phyloP scores from a whole-genome alignment of 108 stramenopile species.

The Chaetoceros muelleri region DNA sequence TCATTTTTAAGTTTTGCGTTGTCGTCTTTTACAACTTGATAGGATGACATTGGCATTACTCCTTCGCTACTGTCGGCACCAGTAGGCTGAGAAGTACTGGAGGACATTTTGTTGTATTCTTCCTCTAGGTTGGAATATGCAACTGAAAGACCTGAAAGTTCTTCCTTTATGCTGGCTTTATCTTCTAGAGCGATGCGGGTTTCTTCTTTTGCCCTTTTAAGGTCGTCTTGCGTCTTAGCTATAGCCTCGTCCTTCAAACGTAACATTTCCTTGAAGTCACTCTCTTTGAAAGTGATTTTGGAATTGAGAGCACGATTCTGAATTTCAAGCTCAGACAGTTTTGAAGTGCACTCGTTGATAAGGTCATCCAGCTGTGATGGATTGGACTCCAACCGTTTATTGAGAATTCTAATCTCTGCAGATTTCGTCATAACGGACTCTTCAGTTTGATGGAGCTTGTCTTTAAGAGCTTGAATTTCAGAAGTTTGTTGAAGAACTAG shows the following conservation, averaged over 20 bases:
- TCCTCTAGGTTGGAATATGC: conserved; percentile 62
- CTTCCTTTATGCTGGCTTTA: conserved; percentile 38
- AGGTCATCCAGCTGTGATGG: conserved; percentile 55
- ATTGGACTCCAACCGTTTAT: conserved; percentile 48
- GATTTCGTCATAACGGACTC: conserved; percentile 18
- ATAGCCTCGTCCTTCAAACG: conserved; percentile 24
- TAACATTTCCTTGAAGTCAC: conserved; percentile 21
- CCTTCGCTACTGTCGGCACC: conserved; percentile 3
- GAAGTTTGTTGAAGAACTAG: conserved; percentile 50
- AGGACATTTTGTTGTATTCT: conserved; percentile 30
- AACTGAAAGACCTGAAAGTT: conserved; percentile 56
- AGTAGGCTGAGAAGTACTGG: not conserved
- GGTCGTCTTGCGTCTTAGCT: conserved; percentile 20
- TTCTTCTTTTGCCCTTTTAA: conserved; percentile 8
- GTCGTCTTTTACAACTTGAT: conserved; percentile 38
- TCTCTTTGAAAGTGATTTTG: conserved; percentile 20
- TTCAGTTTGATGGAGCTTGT: conserved; percentile 23
- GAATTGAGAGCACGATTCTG: conserved; percentile 25
- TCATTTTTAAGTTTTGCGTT: conserved; percentile 51
- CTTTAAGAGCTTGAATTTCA: conserved; percentile 56
- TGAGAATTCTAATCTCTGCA: conserved; percentile 36
- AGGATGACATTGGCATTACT: conserved; percentile 3
- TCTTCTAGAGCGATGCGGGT: conserved; percentile 32
- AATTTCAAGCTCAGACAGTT: conserved; percentile 39
- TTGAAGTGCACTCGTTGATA: conserved; percentile 45